phyloP scores from a whole-genome alignment of 148 eudicot genomes.

The Suaeda aralocaspica region DNA sequence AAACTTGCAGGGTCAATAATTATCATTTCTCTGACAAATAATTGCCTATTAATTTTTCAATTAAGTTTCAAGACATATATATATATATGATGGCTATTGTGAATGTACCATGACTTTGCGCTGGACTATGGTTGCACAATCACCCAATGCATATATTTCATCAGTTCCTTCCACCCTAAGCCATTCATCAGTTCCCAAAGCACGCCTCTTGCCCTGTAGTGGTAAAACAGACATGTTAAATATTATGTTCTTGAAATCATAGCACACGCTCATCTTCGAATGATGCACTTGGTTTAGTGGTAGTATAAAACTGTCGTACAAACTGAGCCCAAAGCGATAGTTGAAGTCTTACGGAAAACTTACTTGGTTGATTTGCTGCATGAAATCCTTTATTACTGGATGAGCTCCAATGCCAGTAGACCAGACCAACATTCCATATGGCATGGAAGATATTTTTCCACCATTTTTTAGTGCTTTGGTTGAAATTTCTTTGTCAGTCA shows the following conservation, averaged over 20 bases:
- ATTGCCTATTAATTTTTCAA: neutral
- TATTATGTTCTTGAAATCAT: neutral
- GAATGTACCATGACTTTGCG: slow-evolving; percentile 61
- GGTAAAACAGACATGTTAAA: neutral
- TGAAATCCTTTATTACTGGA: slow-evolving; percentile 57
- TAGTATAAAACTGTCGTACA: neutral
- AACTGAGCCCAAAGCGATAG: neutral
- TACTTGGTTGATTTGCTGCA: slow-evolving; percentile 53
- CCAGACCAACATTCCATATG: slow-evolving; percentile 73
- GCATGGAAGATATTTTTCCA: slow-evolving; percentile 40
- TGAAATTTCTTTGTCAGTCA: slow-evolving; percentile 54
- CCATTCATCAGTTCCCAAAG: slow-evolving; percentile 79
- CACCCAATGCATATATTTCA: slow-evolving; percentile 63
- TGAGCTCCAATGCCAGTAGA: slow-evolving; percentile 75
- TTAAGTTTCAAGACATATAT: neutral
- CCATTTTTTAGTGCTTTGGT: slow-evolving; percentile 50
- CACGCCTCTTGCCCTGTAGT: slow-evolving; percentile 60
- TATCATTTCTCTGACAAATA: neutral
- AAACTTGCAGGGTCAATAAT: neutral
- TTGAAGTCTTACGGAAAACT: slow-evolving; percentile 4
- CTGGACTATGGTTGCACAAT: slow-evolving; percentile 63
- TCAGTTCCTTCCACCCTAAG: slow-evolving; percentile 60
- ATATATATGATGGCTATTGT: too few relatives aligned
- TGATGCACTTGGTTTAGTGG: neutral
- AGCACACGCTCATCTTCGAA: neutral